Base-by-base conservation (phyloP, 2,329 filamentous ascomycete species). In the Lachnellula suecica region DNA sequence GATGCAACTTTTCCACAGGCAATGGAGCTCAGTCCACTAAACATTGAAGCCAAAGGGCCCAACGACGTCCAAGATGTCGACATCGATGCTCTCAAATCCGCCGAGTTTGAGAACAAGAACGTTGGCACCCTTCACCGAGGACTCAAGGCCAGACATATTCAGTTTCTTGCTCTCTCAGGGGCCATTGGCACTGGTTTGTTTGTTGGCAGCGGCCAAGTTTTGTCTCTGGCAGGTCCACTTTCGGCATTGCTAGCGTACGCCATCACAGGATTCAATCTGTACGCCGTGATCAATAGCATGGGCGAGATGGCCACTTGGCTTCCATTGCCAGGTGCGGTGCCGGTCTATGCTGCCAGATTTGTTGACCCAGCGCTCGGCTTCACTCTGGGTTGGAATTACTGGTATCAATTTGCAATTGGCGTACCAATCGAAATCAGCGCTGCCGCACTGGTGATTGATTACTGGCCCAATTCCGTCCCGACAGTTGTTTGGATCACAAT, bases 301-400 rank as follows among this genome's bases (percentile, higher is more conserved):
- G 84, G 85, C 11, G 88, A 91, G 67, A 89, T 91, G 86, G 87
- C 89, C 7, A 88, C 85, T 0, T 89, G 87, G 58, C 73, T 89
- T 2, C 88, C 88, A 7, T 88, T 91, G 49, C 89, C 86, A 0
- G 89, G 86, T 37, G 87, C 87, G 0, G 91, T 92, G 67, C 88
- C 91, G 64, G 83, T 85, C 23, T 89, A 91, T 62, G 88, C 88
- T 4, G 86, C 87, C 13, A 80, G 85, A 43, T 91, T 83, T 59
- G 86, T 91, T 25, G 87, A 91, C 59, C 85, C 89, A 58, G 85
- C 87, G 2, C 87, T 91, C 53, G 86, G 86, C 1, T 85, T 89
- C 51, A 85, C 85, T 6, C 81, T 84, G 2, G 87, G 87, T 4
- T 89, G 85, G 81, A 89, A 89, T 66, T 89, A 88, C 61, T 88